Conservation (phyloP, 2,329 filamentous ascomycete species). For the Pseudogymnoascus sp. region DNA sequence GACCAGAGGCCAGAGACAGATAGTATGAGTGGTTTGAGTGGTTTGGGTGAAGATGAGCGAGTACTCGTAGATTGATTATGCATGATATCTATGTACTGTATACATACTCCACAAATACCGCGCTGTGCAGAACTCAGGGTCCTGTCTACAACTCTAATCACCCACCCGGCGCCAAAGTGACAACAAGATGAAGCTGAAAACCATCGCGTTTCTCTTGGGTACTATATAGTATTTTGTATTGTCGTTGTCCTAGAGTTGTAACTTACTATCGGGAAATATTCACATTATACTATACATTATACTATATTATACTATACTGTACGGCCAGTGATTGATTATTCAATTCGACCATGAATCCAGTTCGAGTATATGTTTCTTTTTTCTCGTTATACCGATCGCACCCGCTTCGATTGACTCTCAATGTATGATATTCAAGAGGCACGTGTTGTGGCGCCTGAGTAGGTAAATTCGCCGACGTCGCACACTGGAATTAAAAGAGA, state of each 20-base stretch:
- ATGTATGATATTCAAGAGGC: background rate
- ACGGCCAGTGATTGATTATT: background rate
- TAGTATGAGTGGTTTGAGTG: background rate
- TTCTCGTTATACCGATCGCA: background rate
- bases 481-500: background rate
- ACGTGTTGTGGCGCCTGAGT: background rate
- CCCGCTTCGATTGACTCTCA: background rate
- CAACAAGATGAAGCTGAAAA: background rate
- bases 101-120: background rate
- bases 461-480: background rate
- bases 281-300: background rate
- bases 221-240: background rate
- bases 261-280: background rate
- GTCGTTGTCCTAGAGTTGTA: background rate
- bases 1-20: too few species aligned
- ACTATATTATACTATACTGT: background rate
- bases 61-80: too few species aligned
- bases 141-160: background rate
- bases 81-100: background rate
- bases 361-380: background rate
- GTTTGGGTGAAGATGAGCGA: too few species aligned
- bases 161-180: too few species aligned
- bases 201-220: background rate
- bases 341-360: background rate
- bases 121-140: background rate